Percentiles rank a stretch among this genome's conserved stretches.
phyloP scores from a whole-genome alignment of 257 asterid genomes.

The Solanum paucissectum region DNA sequence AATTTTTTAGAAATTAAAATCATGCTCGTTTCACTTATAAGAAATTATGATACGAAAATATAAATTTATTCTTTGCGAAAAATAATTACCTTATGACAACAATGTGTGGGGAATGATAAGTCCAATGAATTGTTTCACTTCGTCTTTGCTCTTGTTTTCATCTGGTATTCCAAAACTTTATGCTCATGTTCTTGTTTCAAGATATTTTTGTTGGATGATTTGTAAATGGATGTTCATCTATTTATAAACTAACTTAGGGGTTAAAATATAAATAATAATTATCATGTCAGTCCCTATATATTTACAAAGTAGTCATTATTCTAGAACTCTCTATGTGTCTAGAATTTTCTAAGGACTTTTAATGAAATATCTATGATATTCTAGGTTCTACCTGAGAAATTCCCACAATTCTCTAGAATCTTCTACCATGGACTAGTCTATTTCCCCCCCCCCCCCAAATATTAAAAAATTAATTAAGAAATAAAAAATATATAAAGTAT shows the following conservation, averaged over 20 bases:
- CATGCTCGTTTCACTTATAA: not conserved
- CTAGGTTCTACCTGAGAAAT: too few relatives aligned
- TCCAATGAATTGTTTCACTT: not conserved
- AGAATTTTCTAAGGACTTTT: not conserved
- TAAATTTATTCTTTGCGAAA: not conserved
- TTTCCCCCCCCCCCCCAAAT: accelerated
- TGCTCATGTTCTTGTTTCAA: not conserved
- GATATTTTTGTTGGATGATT: not conserved
- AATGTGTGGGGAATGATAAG: not conserved
- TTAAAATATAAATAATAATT: too few relatives aligned
- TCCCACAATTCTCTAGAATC: not conserved
- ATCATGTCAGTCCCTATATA: not conserved
- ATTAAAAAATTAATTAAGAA: too few relatives aligned
- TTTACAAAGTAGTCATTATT: too few relatives aligned
- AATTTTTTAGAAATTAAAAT: too few relatives aligned
- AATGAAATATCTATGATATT: too few relatives aligned
- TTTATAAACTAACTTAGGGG: not conserved
- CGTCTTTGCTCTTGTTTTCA: not conserved
- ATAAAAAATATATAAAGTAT: too few relatives aligned
- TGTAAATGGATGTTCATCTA: not conserved
- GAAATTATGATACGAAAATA: too few relatives aligned
- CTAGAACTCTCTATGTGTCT: not conserved
- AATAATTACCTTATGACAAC: not conserved
- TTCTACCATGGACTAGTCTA: not conserved
- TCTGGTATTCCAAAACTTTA: not conserved